These are phyloP conservation scores for Brettanomyces naardenensis DNA, from an alignment of 805 yeast species.

Conservation along the genomic window DNA sequence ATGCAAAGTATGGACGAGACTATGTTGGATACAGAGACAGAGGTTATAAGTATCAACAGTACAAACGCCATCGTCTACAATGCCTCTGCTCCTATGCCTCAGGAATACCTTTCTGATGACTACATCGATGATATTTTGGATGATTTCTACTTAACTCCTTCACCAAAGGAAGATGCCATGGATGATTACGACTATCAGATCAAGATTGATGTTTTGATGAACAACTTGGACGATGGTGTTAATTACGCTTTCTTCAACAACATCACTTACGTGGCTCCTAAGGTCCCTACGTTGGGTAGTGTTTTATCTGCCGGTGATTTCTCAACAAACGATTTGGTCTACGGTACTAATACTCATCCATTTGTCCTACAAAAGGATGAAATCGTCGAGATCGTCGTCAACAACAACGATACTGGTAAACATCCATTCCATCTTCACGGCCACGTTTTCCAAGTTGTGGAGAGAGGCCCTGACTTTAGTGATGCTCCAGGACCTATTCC, in stretches of 20 bases:
- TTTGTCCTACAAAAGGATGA: conserved; percentile 60
- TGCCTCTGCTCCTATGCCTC: conserved; percentile 33
- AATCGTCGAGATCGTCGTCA: conserved; percentile 72
- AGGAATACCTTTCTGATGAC: conserved; percentile 37
- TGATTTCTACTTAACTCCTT: conserved; percentile 71
- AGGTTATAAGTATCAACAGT: conserved; percentile 55
- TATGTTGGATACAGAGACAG: conserved; percentile 75
- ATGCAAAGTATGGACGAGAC: conserved; percentile 73
- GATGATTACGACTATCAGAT: conserved; percentile 66
- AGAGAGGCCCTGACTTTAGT: conserved; percentile 55
- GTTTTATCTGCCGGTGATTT: conserved; percentile 63
- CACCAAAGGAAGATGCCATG: conserved; percentile 41
- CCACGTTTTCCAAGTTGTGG: conserved; percentile 76
- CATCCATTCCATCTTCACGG: conserved; percentile 99
- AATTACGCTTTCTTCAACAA: conserved; percentile 97
- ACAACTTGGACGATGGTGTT: conserved; percentile 76
- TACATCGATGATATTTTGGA: conserved; percentile 48
- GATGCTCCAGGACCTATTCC: conserved; percentile 48
- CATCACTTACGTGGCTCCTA: conserved; percentile 68
- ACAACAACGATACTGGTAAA: conserved; percentile 83
- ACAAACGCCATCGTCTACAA: conserved; percentile 64
- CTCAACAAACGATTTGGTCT: conserved; percentile 44
- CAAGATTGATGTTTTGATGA: conserved; percentile 73
- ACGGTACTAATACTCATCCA: conserved; percentile 78
- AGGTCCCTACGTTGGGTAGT: conserved; percentile 78